Percentiles rank a stretch among this genome's conserved stretches.
These are phyloP conservation scores for Botrytis byssoidea DNA, from an alignment of 2,329 filamentous ascomycete genomes.

Conservation along the genomic window DNA sequence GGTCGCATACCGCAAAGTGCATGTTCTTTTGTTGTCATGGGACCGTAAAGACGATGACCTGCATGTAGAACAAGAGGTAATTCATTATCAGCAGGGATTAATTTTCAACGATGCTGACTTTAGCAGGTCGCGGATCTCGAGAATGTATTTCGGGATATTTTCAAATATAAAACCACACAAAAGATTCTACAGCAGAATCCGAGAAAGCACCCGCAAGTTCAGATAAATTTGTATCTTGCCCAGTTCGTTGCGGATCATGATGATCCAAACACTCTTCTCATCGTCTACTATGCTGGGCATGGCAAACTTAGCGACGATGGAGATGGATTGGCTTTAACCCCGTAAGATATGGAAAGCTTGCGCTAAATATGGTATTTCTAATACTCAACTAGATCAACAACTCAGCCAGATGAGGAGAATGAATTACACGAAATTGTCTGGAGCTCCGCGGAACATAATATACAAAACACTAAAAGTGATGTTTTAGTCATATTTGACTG, in stretches of 20 bases:
- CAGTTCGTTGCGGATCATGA: neutral
- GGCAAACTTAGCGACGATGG: neutral
- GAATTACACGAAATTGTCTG: slow-evolving; percentile 7
- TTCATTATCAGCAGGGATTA: rapidly evolving
- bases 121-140: slow-evolving; percentile 6
- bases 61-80: slow-evolving; percentile 10
- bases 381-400: neutral
- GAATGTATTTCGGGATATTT: neutral
- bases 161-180: slow-evolving; percentile 6
- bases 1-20: neutral
- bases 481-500: slow-evolving; percentile 30
- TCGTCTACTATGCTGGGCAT: slow-evolving; percentile 17
- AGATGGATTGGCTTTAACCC: neutral
- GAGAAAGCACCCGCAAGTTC: neutral
- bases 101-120: neutral
- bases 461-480: slow-evolving; percentile 20
- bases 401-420: neutral
- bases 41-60: slow-evolving; percentile 13
- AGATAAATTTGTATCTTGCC: neutral
- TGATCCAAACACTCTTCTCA: neutral
- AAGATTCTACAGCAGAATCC: slow-evolving; percentile 3
- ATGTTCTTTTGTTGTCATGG: slow-evolving; percentile 15
- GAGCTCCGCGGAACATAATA: slow-evolving; percentile 4
- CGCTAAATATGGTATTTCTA: neutral
- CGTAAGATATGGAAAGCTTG: neutral